Percentiles rank a stretch among this genome's conserved stretches.
Evolutionary conservation across 2,329 filamentous ascomycete species (phyloP).

Genomic region (Botryotinia convoluta): DNA sequence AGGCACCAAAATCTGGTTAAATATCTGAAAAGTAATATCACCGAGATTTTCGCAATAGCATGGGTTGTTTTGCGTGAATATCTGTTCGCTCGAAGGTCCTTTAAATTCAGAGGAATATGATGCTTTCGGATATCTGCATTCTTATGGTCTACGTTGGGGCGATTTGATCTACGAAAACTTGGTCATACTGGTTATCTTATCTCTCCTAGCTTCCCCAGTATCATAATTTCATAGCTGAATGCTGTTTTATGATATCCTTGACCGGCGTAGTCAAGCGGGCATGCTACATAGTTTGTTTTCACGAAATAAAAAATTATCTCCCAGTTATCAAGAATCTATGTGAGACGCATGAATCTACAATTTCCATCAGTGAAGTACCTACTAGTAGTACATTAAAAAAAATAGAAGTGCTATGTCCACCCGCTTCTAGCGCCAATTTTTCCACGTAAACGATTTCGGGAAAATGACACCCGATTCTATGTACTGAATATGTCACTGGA

Average conservation of each 20-base stretch:
- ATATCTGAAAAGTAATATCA: constrained; percentile 18
- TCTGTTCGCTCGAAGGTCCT: constrained; percentile 24
- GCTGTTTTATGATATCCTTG: constrained; percentile 36
- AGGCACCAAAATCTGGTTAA: constrained; percentile 59
- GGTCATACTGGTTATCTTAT: constrained; percentile 44
- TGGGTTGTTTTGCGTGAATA: constrained; percentile 33
- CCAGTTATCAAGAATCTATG: neutral
- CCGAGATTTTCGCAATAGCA: constrained; percentile 31
- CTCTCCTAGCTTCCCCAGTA: constrained; percentile 30
- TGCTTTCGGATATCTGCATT: constrained; percentile 39
- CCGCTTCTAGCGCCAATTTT: constrained; percentile 8
- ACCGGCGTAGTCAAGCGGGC: constrained; percentile 39
- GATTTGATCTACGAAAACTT: constrained; percentile 46
- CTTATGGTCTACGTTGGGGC: constrained; percentile 44
- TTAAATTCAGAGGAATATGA: constrained; percentile 31
- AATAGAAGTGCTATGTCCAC: neutral
- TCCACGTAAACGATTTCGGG: neutral
- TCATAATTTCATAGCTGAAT: constrained; percentile 36
- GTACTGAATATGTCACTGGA: neutral
- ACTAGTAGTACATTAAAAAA: neutral
- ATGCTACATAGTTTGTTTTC: constrained; percentile 32
- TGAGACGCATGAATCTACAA: neutral
- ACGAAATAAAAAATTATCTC: constrained; percentile 32
- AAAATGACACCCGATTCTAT: neutral
- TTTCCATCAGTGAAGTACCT: neutral